Conservation (phyloP, 73 alveolate genomes). For the Diophrys appendiculata region DNA sequence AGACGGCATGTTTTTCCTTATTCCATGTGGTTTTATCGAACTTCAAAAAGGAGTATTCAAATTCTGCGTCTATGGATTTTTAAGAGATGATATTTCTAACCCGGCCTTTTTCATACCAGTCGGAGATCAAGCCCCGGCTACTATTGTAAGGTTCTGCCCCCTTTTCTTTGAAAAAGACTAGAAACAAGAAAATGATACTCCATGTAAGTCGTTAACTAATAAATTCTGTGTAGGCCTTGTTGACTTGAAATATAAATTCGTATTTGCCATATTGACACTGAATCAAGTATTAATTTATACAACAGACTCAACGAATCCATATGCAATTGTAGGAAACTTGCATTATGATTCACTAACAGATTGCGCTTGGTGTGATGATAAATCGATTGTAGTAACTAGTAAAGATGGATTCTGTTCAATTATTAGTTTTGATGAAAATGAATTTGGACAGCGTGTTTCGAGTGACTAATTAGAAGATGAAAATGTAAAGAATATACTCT, state of each 20-base stretch:
- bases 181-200: constrained; percentile 47
- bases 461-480: not conserved
- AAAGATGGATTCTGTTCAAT: constrained; percentile 83
- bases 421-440: constrained; percentile 71
- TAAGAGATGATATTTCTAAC: constrained; percentile 78
- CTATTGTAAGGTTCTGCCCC: constrained; percentile 88
- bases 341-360: constrained; percentile 94
- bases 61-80: constrained; percentile 56
- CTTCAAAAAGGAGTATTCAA: constrained; percentile 43
- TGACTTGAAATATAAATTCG: constrained; percentile 83
- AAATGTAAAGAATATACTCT: too few species aligned
- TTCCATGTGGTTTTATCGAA: constrained; percentile 67
- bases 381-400: constrained; percentile 67
- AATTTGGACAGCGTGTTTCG: constrained; percentile 15
- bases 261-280: constrained; percentile 90
- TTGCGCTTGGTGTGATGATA: constrained; percentile 74
- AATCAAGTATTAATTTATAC: constrained; percentile 89
- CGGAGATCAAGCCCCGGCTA: constrained; percentile 52
- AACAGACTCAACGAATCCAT: constrained; percentile 85
- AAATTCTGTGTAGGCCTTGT: too few species aligned
- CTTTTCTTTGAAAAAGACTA: constrained; percentile 66
- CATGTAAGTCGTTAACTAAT: constrained; percentile 51
- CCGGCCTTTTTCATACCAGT: constrained; percentile 92
- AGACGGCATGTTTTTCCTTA: constrained; percentile 82
- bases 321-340: constrained; percentile 85